phyloP scores from a whole-genome alignment of 306 rosid species.

The Boehmeria nivea region DNA sequence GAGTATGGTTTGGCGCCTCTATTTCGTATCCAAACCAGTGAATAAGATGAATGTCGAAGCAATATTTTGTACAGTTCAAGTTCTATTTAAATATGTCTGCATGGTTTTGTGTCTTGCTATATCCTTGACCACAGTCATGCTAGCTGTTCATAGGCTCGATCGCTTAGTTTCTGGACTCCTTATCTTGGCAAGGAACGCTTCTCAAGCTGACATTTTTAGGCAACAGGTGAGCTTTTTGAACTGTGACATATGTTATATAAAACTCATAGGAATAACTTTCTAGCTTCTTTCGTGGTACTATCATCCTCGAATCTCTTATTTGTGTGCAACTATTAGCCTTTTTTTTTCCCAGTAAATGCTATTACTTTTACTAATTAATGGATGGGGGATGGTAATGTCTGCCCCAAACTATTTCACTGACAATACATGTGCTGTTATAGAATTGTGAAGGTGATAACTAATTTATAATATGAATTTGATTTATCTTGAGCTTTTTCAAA shows the following conservation, averaged over 20 bases:
- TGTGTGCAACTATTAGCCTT: too few species aligned
- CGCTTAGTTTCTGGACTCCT: conserved; percentile 97
- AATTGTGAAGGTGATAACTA: too few species aligned
- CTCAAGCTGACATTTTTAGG: conserved; percentile 78
- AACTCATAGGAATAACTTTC: background rate
- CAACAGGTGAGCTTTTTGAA: conserved; percentile 54
- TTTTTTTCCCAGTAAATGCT: too few species aligned
- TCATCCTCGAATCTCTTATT: too few species aligned
- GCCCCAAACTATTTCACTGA: too few species aligned
- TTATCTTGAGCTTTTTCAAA: too few species aligned
- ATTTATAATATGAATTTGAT: too few species aligned
- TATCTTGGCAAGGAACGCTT: conserved; percentile 82
- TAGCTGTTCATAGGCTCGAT: conserved; percentile 89
- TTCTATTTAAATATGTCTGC: conserved; percentile 10
- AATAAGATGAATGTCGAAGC: background rate
- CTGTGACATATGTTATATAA: background rate
- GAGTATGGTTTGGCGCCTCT: conserved; percentile 79
- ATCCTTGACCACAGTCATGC: conserved; percentile 57
- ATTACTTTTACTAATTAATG: too few species aligned
- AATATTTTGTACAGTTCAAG: too few species aligned
- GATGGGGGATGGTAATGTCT: too few species aligned
- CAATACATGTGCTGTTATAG: too few species aligned
- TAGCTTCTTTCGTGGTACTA: background rate
- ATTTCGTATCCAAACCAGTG: conserved; percentile 69
- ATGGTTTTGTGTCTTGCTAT: conserved; percentile 21